Percentiles rank a stretch among this genome's conserved stretches.
phyloP scores from a whole-genome alignment of 805 yeast genomes.

The Naumovozyma castellii region DNA sequence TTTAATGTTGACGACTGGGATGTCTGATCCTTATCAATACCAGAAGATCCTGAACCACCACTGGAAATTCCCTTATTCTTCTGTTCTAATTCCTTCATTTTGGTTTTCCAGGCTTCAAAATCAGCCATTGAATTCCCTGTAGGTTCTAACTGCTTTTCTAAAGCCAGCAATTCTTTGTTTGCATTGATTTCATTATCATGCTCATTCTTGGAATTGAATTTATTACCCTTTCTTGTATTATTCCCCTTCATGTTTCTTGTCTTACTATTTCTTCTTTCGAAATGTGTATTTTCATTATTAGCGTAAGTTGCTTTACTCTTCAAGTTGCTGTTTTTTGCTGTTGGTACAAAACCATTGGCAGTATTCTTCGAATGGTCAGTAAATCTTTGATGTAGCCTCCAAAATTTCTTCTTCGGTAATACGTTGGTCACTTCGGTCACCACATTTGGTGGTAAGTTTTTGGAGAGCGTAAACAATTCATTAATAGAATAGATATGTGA shows the following conservation, averaged over 20 bases:
- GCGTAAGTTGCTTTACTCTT: constrained; percentile 6
- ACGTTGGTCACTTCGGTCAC: constrained; percentile 26
- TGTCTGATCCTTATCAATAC: constrained; percentile 66
- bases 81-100: constrained; percentile 31
- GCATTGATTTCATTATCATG: constrained; percentile 23
- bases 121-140: constrained; percentile 32
- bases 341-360: constrained; percentile 5
- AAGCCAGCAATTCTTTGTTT: constrained; percentile 27
- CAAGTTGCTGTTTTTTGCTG: constrained; percentile 8
- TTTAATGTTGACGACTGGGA: neutral
- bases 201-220: constrained; percentile 8
- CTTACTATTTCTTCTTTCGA: constrained; percentile 16
- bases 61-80: constrained; percentile 25
- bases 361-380: constrained; percentile 10
- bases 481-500: constrained; percentile 21
- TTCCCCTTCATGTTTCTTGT: constrained; percentile 5
- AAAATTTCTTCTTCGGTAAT: constrained; percentile 42
- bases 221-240: constrained; percentile 1
- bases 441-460: constrained; percentile 24
- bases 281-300: constrained; percentile 6
- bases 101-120: constrained; percentile 34
- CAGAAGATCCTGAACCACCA: constrained; percentile 37
- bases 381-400: constrained; percentile 34
- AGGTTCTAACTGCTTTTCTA: constrained; percentile 27
- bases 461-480: constrained; percentile 17